Evolutionary conservation across 441 rosid species (phyloP).

Genomic region (Populus hybrid): DNA sequence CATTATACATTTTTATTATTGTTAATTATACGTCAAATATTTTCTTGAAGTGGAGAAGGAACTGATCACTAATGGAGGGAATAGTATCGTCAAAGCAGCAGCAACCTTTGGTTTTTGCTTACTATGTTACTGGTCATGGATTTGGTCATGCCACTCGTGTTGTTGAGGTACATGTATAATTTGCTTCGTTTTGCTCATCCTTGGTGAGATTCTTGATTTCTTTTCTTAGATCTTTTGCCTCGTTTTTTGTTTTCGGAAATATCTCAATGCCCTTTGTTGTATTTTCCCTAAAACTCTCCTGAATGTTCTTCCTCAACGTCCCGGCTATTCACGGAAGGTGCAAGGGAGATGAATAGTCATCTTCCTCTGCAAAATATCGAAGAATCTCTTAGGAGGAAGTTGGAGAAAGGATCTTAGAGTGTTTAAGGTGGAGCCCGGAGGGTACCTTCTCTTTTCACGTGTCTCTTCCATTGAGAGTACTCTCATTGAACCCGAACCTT

Average conservation of each 20-base stretch:
- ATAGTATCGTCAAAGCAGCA: neutral
- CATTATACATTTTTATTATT: neutral
- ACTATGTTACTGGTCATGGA: slow-evolving; percentile 90
- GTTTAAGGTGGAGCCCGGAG: neutral
- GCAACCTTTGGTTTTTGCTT: slow-evolving; percentile 62
- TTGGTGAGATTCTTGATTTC: neutral
- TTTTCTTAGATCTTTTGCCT: neutral
- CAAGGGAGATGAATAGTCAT: neutral
- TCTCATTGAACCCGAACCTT: neutral
- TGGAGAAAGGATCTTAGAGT: neutral
- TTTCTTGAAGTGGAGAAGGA: neutral
- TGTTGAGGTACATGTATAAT: slow-evolving; percentile 49
- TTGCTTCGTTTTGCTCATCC: neutral
- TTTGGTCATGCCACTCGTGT: slow-evolving; percentile 91
- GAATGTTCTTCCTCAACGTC: neutral
- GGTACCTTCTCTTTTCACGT: neutral
- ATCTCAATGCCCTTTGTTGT: neutral
- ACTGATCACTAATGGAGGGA: neutral
- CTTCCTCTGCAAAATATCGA: neutral
- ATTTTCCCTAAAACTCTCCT: neutral
- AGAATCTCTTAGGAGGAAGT: neutral
- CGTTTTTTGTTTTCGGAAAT: neutral
- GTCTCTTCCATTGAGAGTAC: neutral
- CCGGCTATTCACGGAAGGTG: neutral
- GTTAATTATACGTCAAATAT: neutral